Evolutionary conservation across 768 basidiomycete genomes (phyloP), one percentile per base, ranked within the genome.

Genomic region (Artomyces pyxidatus): DNA sequence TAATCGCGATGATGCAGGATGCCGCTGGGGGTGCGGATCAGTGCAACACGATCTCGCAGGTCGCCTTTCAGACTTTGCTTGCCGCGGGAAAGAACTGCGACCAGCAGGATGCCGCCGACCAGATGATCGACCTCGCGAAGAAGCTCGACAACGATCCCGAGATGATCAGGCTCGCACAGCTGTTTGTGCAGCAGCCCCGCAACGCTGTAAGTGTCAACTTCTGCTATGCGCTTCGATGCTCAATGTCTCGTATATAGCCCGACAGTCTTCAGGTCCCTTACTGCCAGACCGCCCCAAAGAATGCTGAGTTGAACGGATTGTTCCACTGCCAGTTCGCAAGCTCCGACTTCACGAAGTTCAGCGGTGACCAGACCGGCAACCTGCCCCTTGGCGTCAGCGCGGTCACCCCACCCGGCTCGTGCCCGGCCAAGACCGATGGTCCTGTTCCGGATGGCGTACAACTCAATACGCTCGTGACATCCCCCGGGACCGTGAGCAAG

Each of bases 271-370:
- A 68, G 29, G 69, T 77, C 7, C 73, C 66, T 1, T 79, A 78
- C 63, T 81, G 78, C 61, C 72, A 78, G 53, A 59, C 62, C 17
- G 70, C 76, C 1, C 76, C 77, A 19, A 61, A 60, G 53, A 78
- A 80, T 53, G 27, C 65, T 1, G 74, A 80, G 59, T 69, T 81
- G 8, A 67, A 72, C 42, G 77, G 77, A 3, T 64, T 76, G 28
- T 79, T 73, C 65, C 78, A 78, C 56, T 80, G 76, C 61, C 78
- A 80, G 59, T 79, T 72, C 60, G 58, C 67, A 47, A 69, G 76
- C 46, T 68, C 70, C 17, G 60, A 76, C 41, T 65, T 65, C 37
- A 66, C 58, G n/a, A 68, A 65, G 6, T 80, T 80, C 58, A 75
- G 73, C 44, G 73, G 74, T 27, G 70, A 70, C 39, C 62, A 61